Percentiles rank a stretch among this genome's conserved stretches.
Evolutionary conservation across 495 filamentous ascomycete species (phyloP).

Genomic region (Penicillium steckii): DNA sequence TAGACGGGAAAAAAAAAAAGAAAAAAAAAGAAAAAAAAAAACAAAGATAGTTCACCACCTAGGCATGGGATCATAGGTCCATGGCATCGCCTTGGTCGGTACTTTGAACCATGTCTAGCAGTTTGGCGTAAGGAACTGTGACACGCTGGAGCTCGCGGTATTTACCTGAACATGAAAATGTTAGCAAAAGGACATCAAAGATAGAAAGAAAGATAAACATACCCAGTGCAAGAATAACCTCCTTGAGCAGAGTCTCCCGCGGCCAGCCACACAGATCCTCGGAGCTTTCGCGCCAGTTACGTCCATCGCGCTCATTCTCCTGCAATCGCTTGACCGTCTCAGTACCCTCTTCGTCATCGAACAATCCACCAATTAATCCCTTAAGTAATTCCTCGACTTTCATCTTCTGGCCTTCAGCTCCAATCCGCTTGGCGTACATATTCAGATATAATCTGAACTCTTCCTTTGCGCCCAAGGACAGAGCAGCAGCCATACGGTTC

Average conservation of each 20-base stretch:
- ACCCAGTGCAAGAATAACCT: conserved; percentile 90
- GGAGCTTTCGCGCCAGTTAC: conserved; percentile 49
- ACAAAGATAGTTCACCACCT: conserved; percentile 3
- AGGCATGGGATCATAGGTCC: conserved; percentile 39
- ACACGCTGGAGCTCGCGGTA: conserved; percentile 87
- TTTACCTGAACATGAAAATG: conserved; percentile 64
- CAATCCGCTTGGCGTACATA: conserved; percentile 96
- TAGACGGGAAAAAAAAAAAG: not conserved
- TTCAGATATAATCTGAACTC: conserved; percentile 89
- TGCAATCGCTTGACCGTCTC: conserved; percentile 45
- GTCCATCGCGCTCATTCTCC: conserved; percentile 59
- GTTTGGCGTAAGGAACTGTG: conserved; percentile 83
- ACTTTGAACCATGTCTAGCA: conserved; percentile 60
- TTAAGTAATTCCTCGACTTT: conserved; percentile 93
- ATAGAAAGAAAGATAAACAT: conserved; percentile 37
- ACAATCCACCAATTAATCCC: conserved; percentile 71
- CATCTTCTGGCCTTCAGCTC: conserved; percentile 76
- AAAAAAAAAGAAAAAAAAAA: conserved; percentile 1
- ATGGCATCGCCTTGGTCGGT: conserved; percentile 52
- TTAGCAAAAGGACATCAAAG: conserved; percentile 26
- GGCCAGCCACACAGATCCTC: conserved; percentile 81
- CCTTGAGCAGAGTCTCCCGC: conserved; percentile 78
- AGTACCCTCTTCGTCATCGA: conserved; percentile 48
- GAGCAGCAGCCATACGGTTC: conserved; percentile 86
- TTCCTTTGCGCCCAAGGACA: conserved; percentile 80